Conservation (phyloP, 805 yeast species). For the Yarrowia yakushimensis region DNA sequence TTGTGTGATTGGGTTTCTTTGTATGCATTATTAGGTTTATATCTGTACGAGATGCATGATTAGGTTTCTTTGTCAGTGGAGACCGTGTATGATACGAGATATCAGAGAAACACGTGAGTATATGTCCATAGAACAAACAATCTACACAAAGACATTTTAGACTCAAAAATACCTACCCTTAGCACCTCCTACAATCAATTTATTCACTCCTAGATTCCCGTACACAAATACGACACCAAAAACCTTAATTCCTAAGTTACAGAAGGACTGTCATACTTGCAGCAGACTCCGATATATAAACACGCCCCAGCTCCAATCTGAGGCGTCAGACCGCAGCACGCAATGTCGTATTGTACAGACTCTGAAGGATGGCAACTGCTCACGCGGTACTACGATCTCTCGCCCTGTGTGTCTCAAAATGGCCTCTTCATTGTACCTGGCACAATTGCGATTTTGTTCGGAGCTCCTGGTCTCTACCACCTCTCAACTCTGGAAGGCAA, state of each 20-base stretch:
- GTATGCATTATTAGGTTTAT: too few relatives aligned
- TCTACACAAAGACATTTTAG: not conserved
- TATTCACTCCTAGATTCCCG: not conserved
- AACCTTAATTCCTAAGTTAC: not conserved
- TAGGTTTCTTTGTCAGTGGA: not conserved
- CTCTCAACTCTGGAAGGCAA: not conserved
- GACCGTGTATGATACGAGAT: not conserved
- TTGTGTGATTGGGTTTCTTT: too few relatives aligned
- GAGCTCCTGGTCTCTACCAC: not conserved
- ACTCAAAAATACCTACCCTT: not conserved
- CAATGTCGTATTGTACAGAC: conserved; percentile 13
- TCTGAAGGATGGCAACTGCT: conserved; percentile 23
- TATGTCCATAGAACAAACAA: too few relatives aligned
- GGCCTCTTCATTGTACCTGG: not conserved
- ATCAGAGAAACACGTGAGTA: too few relatives aligned
- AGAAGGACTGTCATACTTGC: not conserved
- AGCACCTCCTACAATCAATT: not conserved
- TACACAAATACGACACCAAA: not conserved
- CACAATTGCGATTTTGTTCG: not conserved
- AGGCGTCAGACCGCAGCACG: not conserved
- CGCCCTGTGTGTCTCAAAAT: conserved; percentile 18
- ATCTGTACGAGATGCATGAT: conserved; percentile 12
- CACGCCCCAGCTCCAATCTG: not conserved
- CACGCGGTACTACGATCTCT: conserved; percentile 16
- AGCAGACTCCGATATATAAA: not conserved